Percentiles rank a stretch among this genome's conserved stretches.
Evolutionary conservation across 345 rosid species (phyloP).

Genomic region (Dovyalis caffra): DNA sequence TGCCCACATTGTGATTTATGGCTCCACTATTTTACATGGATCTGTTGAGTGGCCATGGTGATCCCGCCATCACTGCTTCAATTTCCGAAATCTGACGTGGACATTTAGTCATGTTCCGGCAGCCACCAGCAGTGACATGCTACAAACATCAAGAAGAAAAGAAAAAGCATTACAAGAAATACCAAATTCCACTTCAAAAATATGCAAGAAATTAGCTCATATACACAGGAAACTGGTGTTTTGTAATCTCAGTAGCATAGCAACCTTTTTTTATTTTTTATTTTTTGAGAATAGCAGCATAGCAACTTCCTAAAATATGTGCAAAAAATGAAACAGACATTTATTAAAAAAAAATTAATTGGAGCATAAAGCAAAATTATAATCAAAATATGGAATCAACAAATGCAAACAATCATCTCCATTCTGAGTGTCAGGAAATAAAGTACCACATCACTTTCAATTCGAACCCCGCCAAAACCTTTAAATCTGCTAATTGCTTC

Average conservation of each 20-base stretch:
- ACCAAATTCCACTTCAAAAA: background rate
- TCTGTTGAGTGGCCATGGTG: constrained; percentile 56
- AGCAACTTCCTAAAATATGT: background rate
- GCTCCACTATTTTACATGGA: no score
- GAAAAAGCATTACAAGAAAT: background rate
- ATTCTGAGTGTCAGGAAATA: background rate
- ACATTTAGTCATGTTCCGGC: constrained; percentile 79
- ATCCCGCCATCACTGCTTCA: constrained; percentile 93
- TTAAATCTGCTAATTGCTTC: constrained; percentile 56
- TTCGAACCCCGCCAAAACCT: constrained; percentile 87
- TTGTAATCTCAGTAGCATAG: no score
- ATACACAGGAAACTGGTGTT: no score
- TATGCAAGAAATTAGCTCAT: background rate
- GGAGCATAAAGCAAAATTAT: background rate
- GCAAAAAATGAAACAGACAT: background rate
- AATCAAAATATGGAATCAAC: background rate
- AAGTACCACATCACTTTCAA: constrained; percentile 90
- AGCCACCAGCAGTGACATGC: constrained; percentile 61
- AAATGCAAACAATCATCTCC: background rate
- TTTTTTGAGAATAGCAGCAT: no score
- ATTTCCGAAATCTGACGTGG: constrained; percentile 67
- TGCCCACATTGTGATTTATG: no score
- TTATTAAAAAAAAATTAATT: no score
- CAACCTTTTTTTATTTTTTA: no score
- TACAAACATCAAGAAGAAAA: constrained; percentile 17